Evolutionary conservation across 495 filamentous ascomycete species (phyloP).

Genomic region (Hyphodiscus hymeniophilus): DNA sequence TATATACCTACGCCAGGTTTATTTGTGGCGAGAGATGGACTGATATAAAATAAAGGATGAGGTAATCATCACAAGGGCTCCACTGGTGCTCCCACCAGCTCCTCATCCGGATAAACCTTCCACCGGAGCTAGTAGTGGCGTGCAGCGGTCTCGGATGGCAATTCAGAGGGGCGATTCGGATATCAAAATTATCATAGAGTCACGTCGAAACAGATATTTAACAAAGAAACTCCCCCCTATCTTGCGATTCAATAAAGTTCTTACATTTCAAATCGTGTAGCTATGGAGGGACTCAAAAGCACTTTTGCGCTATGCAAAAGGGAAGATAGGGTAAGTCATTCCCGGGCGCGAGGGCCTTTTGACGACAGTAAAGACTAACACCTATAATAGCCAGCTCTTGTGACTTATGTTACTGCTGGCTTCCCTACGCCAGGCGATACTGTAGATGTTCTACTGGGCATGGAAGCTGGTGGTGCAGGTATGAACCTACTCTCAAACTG

Average conservation of each 20-base stretch:
- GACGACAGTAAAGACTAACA: neutral
- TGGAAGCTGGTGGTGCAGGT: slow-evolving; percentile 94
- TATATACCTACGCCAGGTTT: too few species aligned
- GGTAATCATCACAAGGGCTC: too few species aligned
- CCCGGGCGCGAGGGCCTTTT: neutral
- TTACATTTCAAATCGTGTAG: slow-evolving; percentile 5
- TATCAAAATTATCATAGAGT: too few species aligned
- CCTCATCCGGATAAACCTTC: too few species aligned
- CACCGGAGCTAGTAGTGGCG: too few species aligned
- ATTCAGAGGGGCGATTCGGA: too few species aligned
- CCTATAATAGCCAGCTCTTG: slow-evolving; percentile 55
- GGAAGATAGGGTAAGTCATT: slow-evolving; percentile 49
- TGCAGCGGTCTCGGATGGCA: too few species aligned
- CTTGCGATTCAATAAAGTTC: slow-evolving; percentile 7
- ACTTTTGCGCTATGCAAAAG: slow-evolving; percentile 86
- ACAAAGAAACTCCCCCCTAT: neutral
- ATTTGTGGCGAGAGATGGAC: too few species aligned
- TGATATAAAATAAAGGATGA: too few species aligned
- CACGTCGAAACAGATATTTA: too few species aligned
- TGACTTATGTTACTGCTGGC: slow-evolving; percentile 94
- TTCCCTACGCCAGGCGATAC: slow-evolving; percentile 80
- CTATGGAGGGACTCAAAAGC: slow-evolving; percentile 70
- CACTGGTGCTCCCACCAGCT: too few species aligned
- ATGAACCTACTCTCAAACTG: slow-evolving; percentile 22
- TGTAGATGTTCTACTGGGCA: slow-evolving; percentile 71